Percentiles rank a stretch among this genome's conserved stretches.
Evolutionary conservation across 1,139 yeast species (phyloP).

Genomic region (Geotrichum europaeum): DNA sequence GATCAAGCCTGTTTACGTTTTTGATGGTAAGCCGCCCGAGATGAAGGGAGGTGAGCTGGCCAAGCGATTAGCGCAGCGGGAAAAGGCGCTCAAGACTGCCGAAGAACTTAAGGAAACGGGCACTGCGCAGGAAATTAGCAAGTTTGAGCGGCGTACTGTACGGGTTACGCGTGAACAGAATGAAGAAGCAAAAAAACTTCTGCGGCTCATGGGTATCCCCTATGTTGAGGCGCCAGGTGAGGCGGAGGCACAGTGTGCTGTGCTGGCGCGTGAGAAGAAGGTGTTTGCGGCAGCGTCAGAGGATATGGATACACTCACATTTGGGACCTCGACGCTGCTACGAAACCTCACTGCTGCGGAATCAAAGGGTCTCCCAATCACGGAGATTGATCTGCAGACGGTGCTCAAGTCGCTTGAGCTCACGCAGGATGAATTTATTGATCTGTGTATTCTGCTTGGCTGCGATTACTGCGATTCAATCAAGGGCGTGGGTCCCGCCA

Average conservation of each 20-base stretch:
- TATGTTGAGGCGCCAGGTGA: constrained; percentile 92
- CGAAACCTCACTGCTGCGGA: constrained; percentile 92
- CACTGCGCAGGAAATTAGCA: constrained; percentile 65
- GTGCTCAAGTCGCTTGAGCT: constrained; percentile 74
- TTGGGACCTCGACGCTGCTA: constrained; percentile 73
- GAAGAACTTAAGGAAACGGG: constrained; percentile 76
- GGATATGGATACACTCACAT: constrained; percentile 97
- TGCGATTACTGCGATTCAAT: constrained; percentile 97
- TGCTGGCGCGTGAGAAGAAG: constrained; percentile 70
- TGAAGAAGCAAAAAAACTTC: constrained; percentile 79
- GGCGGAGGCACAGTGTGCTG: constrained; percentile 99
- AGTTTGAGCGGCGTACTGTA: constrained; percentile 81
- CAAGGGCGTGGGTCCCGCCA: constrained; percentile 91
- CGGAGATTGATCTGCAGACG: constrained; percentile 64
- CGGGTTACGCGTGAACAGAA: constrained; percentile 84
- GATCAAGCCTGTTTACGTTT: constrained; percentile 90
- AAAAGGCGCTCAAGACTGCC: constrained; percentile 72
- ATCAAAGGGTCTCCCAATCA: constrained; percentile 86
- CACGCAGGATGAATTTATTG: constrained; percentile 70
- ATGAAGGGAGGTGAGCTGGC: constrained; percentile 89
- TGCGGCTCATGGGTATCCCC: constrained; percentile 91
- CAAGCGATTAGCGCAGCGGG: constrained; percentile 73
- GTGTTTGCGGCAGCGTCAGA: constrained; percentile 98
- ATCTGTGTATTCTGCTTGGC: constrained; percentile 85
- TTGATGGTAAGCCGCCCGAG: constrained; percentile 93